phyloP scores from a whole-genome alignment of 768 basidiomycete genomes.

The Tephrocybe rancida region DNA sequence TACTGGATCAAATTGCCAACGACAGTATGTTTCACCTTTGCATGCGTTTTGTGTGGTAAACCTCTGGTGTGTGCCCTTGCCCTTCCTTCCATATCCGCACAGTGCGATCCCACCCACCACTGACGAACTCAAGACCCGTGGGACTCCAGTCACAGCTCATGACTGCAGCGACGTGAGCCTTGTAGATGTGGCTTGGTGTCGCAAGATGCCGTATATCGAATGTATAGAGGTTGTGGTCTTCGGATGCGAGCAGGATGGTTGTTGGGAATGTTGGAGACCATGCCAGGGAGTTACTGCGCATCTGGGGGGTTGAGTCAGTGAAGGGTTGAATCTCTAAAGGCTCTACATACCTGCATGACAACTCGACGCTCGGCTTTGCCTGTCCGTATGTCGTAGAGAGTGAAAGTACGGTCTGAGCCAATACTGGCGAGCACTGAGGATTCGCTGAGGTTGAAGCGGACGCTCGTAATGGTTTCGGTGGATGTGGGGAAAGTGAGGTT shows the following conservation, averaged over 20 bases:
- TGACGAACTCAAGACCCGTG: conserved; percentile 93
- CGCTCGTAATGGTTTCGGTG: conserved; percentile 84
- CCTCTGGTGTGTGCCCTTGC: conserved; percentile 78
- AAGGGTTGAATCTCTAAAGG: neutral
- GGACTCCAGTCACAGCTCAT: conserved; percentile 98
- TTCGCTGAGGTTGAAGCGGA: conserved; percentile 94
- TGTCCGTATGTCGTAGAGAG: conserved; percentile 94
- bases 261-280: conserved; percentile 99
- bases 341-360: conserved; percentile 74
- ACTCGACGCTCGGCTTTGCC: conserved; percentile 93
- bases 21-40: conserved; percentile 63
- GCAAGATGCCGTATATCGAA: conserved; percentile 90
- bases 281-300: conserved; percentile 86
- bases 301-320: conserved; percentile 40
- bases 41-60: conserved; percentile 99
- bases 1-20: neutral
- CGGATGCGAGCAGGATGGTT: conserved; percentile 89
- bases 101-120: conserved; percentile 96
- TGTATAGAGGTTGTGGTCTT: conserved; percentile 98
- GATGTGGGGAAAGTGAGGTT: conserved; percentile 87
- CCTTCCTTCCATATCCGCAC: conserved; percentile 92
- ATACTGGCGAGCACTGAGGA: conserved; percentile 93
- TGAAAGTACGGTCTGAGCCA: conserved; percentile 94
- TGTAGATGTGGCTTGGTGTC: conserved; percentile 90
- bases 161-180: conserved; percentile 95